Percentiles rank a stretch among this genome's conserved stretches.
These are phyloP conservation scores for Rubroboletus satanas DNA, from an alignment of 768 basidiomycete species.

Conservation along the genomic window DNA sequence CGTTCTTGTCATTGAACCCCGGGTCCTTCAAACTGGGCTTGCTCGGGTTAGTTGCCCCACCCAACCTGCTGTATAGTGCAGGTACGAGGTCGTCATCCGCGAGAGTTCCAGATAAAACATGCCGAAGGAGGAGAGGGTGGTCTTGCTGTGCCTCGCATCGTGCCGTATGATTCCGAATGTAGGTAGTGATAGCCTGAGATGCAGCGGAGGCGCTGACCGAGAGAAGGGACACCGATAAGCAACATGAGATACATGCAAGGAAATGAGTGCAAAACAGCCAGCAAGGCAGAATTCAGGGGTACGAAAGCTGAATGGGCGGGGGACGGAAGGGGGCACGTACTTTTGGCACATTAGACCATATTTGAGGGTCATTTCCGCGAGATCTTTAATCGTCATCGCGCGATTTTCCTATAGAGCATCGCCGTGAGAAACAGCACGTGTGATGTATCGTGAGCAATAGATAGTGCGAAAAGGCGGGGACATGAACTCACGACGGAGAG, in stretches of 20 bases:
- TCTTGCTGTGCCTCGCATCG: conserved; percentile 71
- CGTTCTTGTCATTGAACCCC: conserved; percentile 25
- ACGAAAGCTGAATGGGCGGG: conserved; percentile 8
- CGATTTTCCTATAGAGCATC: conserved; percentile 56
- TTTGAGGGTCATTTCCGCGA: conserved; percentile 64
- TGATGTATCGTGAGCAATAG: conserved; percentile 14
- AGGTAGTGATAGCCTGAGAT: conserved; percentile 79
- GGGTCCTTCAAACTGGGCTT: conserved; percentile 18
- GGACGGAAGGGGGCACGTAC: conserved; percentile 39
- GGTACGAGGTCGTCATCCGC: conserved; percentile 72
- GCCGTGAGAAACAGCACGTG: conserved; percentile 15
- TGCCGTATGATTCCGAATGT: conserved; percentile 67
- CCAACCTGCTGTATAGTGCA: conserved; percentile 64
- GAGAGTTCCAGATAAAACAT: conserved; percentile 65
- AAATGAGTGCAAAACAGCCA: conserved; percentile 1
- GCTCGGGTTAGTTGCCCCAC: conserved; percentile 54
- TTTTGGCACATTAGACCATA: conserved; percentile 73
- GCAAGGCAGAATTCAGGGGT: conserved; percentile 4
- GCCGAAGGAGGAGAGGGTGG: conserved; percentile 68
- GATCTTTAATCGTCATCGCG: conserved; percentile 84
- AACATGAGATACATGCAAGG: conserved; percentile 14
- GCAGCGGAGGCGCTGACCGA: conserved; percentile 64
- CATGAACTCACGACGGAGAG: conserved; percentile 60
- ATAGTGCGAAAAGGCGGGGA: conserved; percentile 2
- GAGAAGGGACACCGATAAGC: conserved; percentile 1